Evolutionary conservation across 768 basidiomycete species (phyloP).

Genomic region (Russula virescens): DNA sequence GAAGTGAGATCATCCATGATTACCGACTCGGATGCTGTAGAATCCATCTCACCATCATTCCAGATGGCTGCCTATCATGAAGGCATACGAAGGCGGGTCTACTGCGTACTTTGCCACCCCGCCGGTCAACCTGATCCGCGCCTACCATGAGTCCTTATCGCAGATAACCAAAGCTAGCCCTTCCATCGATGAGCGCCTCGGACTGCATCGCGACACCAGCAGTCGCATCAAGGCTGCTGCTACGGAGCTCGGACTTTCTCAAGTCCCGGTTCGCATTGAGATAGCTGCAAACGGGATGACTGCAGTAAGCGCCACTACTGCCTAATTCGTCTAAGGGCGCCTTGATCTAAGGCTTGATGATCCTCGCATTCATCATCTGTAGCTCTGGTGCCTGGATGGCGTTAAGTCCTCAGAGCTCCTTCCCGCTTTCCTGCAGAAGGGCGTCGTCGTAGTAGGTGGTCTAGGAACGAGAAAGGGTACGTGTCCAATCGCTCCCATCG

Average conservation of each 20-base stretch:
- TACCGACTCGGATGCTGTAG: not conserved
- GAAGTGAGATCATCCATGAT: constrained; percentile 41
- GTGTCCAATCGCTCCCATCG: not conserved
- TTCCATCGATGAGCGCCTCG: constrained; percentile 74
- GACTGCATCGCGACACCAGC: constrained; percentile 64
- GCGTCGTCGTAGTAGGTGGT: constrained; percentile 83
- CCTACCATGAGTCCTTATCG: constrained; percentile 75
- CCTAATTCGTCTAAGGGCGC: not conserved
- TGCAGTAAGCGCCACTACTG: constrained; percentile 44
- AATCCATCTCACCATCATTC: constrained; percentile 1
- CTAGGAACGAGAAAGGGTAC: constrained; percentile 32
- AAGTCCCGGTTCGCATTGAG: constrained; percentile 55
- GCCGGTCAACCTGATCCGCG: constrained; percentile 90
- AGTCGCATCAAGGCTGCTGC: constrained; percentile 63
- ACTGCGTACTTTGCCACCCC: constrained; percentile 94
- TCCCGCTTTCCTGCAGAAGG: constrained; percentile 62
- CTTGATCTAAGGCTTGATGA: too few species aligned
- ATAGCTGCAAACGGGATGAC: constrained; percentile 93
- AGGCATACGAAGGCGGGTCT: constrained; percentile 76
- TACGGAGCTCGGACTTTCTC: constrained; percentile 60
- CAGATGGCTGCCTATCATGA: constrained; percentile 92
- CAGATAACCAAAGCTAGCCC: constrained; percentile 58
- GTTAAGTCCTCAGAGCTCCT: constrained; percentile 71
- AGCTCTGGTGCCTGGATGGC: constrained; percentile 82
- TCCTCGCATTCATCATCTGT: not conserved